Conservation (phyloP, 2,329 filamentous ascomycete species). For the Alternaria brassicae region DNA sequence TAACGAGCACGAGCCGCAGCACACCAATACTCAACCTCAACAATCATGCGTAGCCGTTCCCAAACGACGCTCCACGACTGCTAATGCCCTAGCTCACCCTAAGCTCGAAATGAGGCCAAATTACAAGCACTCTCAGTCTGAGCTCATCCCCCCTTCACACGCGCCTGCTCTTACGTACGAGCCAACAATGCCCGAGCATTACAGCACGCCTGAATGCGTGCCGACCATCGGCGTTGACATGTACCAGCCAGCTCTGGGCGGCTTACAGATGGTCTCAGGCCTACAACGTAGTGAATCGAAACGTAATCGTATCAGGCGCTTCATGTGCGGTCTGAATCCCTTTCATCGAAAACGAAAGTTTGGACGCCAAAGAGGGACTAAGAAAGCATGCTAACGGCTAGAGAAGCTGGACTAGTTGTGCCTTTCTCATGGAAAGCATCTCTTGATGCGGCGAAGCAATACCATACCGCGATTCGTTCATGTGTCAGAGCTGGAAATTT, state of each 20-base stretch:
- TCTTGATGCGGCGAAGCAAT: slow-evolving; percentile 50
- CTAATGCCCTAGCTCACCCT: neutral
- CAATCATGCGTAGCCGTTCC: neutral
- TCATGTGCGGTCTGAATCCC: neutral
- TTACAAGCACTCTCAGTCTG: neutral
- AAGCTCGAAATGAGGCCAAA: neutral
- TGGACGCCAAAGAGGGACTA: neutral
- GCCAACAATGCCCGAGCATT: neutral
- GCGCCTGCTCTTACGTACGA: neutral
- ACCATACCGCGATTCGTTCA: slow-evolving; percentile 43
- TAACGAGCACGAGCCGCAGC: neutral
- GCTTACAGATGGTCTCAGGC: slow-evolving; percentile 8
- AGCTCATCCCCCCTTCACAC: neutral
- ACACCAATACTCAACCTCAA: neutral
- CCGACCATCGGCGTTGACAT: slow-evolving; percentile 9
- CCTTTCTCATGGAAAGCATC: slow-evolving; percentile 21
- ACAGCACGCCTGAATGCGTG: neutral
- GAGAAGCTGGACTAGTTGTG: neutral
- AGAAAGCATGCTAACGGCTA: neutral
- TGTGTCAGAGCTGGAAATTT: slow-evolving; percentile 45
- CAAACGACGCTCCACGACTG: neutral
- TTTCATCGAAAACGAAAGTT: neutral
- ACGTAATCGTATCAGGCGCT: slow-evolving; percentile 7
- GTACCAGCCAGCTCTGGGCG: slow-evolving; percentile 16
- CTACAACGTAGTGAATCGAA: slow-evolving; percentile 3